phyloP scores from a whole-genome alignment of 1,284 basidiomycete genomes.

The Fistulina hepatica region DNA sequence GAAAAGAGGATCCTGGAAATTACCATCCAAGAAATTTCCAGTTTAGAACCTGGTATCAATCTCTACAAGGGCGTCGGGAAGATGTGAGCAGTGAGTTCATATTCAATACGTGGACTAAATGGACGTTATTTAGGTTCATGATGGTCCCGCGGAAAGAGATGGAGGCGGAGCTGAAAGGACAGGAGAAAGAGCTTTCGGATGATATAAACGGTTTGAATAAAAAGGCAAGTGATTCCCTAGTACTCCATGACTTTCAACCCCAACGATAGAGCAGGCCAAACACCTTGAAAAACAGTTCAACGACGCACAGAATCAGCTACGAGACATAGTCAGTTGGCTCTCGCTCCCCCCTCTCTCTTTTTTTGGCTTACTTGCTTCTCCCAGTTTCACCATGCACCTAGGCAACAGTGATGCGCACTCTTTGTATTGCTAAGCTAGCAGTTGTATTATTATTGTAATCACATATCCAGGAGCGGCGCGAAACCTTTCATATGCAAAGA shows the following conservation, averaged over 20 bases:
- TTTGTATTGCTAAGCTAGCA: conserved; percentile 1
- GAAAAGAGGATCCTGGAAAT: conserved; percentile 82
- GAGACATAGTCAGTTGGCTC: conserved; percentile 64
- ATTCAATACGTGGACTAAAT: conserved; percentile 2
- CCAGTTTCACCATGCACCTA: conserved; percentile 56
- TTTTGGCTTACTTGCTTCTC: conserved; percentile 1
- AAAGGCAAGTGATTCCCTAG: conserved; percentile 31
- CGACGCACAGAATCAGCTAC: conserved; percentile 76
- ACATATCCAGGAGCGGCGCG: conserved; percentile 3
- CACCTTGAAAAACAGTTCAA: conserved; percentile 87
- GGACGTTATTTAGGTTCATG: conserved; percentile 59
- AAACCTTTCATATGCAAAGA: too few species aligned
- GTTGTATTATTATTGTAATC: neutral
- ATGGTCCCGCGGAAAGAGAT: conserved; percentile 73
- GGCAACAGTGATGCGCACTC: conserved; percentile 25
- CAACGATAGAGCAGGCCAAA: conserved; percentile 49
- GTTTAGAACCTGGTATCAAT: conserved; percentile 57
- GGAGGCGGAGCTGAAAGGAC: conserved; percentile 59
- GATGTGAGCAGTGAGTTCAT: conserved; percentile 46
- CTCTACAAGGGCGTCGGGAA: conserved; percentile 88
- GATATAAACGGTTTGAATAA: conserved; percentile 73
- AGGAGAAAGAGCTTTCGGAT: conserved; percentile 74
- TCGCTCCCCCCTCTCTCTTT: conserved; percentile 2
- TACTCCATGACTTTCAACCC: conserved; percentile 7
- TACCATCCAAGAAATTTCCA: conserved; percentile 66